Base-by-base conservation (phyloP, 495 filamentous ascomycete genomes). In the Trichoderma erinaceum region DNA sequence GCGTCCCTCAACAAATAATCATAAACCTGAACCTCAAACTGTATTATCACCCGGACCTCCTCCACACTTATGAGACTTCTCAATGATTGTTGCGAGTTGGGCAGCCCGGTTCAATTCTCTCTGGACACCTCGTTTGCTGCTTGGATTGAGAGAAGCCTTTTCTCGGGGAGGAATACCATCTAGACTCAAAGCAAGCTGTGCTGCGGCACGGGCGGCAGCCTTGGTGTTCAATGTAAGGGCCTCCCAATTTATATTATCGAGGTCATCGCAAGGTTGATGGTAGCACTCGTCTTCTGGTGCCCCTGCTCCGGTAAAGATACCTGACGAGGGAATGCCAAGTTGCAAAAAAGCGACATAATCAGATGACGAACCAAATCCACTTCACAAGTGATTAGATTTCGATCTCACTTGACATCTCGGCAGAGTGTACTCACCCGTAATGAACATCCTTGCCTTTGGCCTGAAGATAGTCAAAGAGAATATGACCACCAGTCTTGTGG, bases 201-300 rank as follows among this genome's bases (percentile, higher is more conserved):
- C 85, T 0, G 84, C 79, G 0, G 80, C 78, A 63, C 76, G 76
- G 2, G 81, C 84, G 1, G 84, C 82, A 11, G 81, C 78, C 76
- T 75, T 67, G 32, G 79, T 73, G 46, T 81, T 81, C 50, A 72
- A 69, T 2, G 79, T 79, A 65, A 81, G 64, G 5, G 75, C 74
- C n/a, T 78, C 74, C 50, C 72, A 67, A 48, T 81, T 77, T 18
- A 78, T 72, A 68, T 82, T 82, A 6, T 71, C 68, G 56, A 78
- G 76, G 4, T 69, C 75, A 68, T 82, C 80, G 61, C 80, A 82
- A 0, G 69, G 75, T 58, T 79, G 76, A 68, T 82, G 80, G 66
- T 82, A 82, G 67, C 80, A 82, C 18, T 77, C 74, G 65, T 82
- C 80, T 64, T 80, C 70, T 0, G 69, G 75, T 2, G 72, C 73